Evolutionary conservation across 176 grass and related monocot genomes (phyloP).

Genomic region (Oryza glaberrima): DNA sequence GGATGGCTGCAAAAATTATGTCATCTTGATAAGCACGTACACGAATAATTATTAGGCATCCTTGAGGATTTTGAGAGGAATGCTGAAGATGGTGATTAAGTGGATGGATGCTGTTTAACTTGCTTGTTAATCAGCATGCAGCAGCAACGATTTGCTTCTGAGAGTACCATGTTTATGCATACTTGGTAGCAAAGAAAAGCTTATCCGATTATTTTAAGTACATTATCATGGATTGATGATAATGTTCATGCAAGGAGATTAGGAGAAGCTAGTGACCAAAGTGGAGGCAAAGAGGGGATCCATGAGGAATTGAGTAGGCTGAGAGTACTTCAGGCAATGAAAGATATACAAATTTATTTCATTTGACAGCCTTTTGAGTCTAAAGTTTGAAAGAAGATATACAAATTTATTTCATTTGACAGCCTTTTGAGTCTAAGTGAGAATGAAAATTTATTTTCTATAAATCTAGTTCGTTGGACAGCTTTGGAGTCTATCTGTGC

Average conservation of each 20-base stretch:
- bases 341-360: slow-evolving; percentile 12
- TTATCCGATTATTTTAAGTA: slow-evolving; percentile 12
- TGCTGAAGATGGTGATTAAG: not conserved
- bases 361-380: not conserved
- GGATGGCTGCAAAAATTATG: slow-evolving; percentile 16
- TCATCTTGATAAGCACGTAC: slow-evolving; percentile 32
- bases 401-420: not conserved
- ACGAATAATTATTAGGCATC: not conserved
- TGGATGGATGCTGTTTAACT: not conserved
- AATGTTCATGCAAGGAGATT: not conserved
- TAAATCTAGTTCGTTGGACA: not conserved
- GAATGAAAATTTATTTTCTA: too few relatives aligned
- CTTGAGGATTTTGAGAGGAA: slow-evolving; percentile 1
- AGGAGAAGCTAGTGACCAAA: not conserved
- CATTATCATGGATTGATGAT: slow-evolving; percentile 34
- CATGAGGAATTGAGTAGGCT: slow-evolving; percentile 29
- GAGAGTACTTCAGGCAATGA: not conserved
- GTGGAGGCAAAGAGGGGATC: slow-evolving; percentile 47
- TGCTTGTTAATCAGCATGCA: not conserved
- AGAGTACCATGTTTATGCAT: slow-evolving; percentile 6
- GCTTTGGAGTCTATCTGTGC: too few relatives aligned
- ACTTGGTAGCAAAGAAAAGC: slow-evolving; percentile 32
- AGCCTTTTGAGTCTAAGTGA: not conserved
- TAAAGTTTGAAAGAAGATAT: not conserved
- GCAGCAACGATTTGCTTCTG: not conserved